A percentile compares a stretch with the other conserved stretches of the same genome.
Conservation (phyloP, 2,329 filamentous ascomycete genomes). For the Lecanicillium sp. region DNA sequence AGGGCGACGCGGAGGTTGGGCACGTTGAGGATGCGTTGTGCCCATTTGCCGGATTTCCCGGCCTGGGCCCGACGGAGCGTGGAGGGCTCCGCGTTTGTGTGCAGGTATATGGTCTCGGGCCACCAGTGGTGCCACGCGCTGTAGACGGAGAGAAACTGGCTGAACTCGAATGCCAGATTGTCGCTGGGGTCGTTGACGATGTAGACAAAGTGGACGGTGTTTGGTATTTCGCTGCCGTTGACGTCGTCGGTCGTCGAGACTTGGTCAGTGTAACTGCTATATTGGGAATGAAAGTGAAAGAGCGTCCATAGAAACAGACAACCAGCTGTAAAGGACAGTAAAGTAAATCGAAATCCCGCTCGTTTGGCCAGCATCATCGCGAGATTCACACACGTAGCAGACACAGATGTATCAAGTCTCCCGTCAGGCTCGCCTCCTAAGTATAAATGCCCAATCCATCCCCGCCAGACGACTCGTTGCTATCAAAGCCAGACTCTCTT, state of each 20-base stretch:
- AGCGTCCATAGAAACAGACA: too few species aligned
- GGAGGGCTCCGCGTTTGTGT: constrained; percentile 20
- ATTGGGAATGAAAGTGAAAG: too few species aligned
- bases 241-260: not conserved
- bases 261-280: too few species aligned
- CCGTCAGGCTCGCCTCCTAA: too few species aligned
- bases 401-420: too few species aligned
- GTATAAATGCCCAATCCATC: too few species aligned
- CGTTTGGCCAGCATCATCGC: too few species aligned
- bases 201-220: constrained; percentile 22
- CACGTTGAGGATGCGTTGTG: constrained; percentile 17
- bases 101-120: constrained; percentile 21
- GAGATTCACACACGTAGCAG: too few species aligned
- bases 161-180: constrained; percentile 19
- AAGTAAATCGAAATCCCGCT: too few species aligned
- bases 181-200: constrained; percentile 15
- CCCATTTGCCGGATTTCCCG: constrained; percentile 18
- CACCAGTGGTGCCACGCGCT: constrained; percentile 16
- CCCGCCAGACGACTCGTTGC: too few species aligned
- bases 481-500: too few species aligned
- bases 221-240: constrained; percentile 17
- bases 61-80: constrained; percentile 7
- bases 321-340: too few species aligned
- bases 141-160: constrained; percentile 21
- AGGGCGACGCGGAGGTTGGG: constrained; percentile 12